A percentile compares a stretch with the other conserved stretches of the same genome.
Conservation (phyloP, 2,329 filamentous ascomycete genomes). For the Fragosphaeria purpurea region DNA sequence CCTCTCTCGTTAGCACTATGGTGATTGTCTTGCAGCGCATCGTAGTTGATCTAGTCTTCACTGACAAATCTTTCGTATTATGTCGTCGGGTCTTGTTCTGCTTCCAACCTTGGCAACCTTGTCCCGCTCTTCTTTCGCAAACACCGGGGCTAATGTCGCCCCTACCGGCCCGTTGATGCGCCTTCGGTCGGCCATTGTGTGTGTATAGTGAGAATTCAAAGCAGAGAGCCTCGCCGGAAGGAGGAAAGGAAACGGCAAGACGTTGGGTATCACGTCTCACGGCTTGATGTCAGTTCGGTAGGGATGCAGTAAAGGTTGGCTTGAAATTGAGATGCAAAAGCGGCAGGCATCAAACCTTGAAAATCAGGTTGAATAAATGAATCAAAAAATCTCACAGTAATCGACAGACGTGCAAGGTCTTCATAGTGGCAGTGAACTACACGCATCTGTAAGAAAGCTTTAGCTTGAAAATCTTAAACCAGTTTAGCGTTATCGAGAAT, state of each 20-base stretch:
- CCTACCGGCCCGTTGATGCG: conserved; percentile 82
- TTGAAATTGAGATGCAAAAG: no score
- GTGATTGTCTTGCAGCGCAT: no score
- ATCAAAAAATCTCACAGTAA: no score
- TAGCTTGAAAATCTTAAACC: no score
- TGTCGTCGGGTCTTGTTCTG: conserved; percentile 53
- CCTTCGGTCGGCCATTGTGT: conserved; percentile 67
- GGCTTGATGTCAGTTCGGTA: neutral
- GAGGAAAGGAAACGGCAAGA: neutral
- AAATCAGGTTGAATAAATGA: no score
- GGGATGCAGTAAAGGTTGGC: no score
- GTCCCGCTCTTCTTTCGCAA: conserved; percentile 25
- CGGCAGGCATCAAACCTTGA: no score
- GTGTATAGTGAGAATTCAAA: neutral
- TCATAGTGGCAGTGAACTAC: no score
- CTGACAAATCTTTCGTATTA: conserved; percentile 74
- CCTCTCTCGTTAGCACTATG: neutral
- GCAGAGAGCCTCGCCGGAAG: neutral
- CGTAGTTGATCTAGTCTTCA: no score
- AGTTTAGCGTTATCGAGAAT: no score
- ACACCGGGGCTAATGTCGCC: conserved; percentile 65
- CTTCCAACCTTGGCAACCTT: conserved; percentile 29
- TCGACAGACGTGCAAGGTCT: no score
- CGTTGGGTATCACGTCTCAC: neutral
- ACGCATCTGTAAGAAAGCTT: no score